Percentiles rank a stretch among this genome's conserved stretches.
Conservation (phyloP, 257 asterid genomes). For the Nicotiana knightiana region DNA sequence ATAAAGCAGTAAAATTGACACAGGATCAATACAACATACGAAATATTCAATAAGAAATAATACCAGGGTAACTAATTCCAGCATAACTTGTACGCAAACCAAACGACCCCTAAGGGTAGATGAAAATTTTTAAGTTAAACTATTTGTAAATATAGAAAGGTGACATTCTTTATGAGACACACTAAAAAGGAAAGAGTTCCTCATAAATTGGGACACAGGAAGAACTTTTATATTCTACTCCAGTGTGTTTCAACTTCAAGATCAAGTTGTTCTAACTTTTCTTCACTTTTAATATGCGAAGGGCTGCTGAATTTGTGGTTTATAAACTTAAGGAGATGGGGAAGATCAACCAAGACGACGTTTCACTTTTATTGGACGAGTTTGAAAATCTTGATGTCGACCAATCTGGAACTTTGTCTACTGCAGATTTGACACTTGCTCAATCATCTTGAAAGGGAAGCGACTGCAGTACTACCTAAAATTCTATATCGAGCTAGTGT, state of each 20-base stretch:
- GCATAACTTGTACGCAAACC: no score
- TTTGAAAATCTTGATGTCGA: conserved; percentile 76
- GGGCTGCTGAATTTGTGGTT: conserved; percentile 73
- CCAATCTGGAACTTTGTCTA: conserved; percentile 82
- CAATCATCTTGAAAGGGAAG: conserved; percentile 33
- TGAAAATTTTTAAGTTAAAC: no score
- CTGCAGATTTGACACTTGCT: conserved; percentile 54
- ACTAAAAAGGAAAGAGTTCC: neutral
- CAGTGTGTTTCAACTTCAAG: neutral
- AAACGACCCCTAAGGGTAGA: no score
- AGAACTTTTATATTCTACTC: neutral
- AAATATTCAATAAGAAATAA: no score
- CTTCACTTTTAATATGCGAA: conserved; percentile 15
- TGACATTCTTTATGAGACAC: neutral
- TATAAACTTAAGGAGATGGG: conserved; percentile 93
- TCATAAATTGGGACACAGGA: neutral
- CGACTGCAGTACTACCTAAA: neutral
- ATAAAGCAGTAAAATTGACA: no score
- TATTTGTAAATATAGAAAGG: no score
- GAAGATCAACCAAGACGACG: conserved; percentile 70
- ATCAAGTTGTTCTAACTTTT: neutral
- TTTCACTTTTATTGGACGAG: conserved; percentile 47
- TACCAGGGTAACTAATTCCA: no score
- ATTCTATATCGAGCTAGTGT: neutral
- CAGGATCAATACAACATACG: no score